Evolutionary conservation across 352 stramenopile genomes (phyloP).

Genomic region (Pythium guiyangense): DNA sequence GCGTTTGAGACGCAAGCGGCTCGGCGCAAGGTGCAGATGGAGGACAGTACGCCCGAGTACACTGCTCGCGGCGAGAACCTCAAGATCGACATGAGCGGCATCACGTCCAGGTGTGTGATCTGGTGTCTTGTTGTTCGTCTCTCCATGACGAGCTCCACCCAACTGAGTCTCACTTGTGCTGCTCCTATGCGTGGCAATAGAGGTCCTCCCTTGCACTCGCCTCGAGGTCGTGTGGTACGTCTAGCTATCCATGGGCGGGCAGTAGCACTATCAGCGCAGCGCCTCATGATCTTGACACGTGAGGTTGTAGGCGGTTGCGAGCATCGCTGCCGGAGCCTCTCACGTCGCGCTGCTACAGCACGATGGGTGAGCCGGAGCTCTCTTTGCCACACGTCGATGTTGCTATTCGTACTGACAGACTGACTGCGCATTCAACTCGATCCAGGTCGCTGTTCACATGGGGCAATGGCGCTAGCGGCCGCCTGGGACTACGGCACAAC

Average conservation of each 20-base stretch:
- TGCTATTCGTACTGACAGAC: too few species aligned
- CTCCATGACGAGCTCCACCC: not conserved
- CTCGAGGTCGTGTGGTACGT: slow-evolving; percentile 44
- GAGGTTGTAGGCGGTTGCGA: slow-evolving; percentile 38
- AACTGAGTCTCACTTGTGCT: not conserved
- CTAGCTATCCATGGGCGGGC: not conserved
- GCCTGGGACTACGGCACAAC: slow-evolving; percentile 70
- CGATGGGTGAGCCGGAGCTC: slow-evolving; percentile 39
- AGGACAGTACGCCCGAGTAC: slow-evolving; percentile 54
- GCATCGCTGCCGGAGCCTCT: slow-evolving; percentile 70
- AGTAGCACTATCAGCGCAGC: not conserved
- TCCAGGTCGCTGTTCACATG: slow-evolving; percentile 87
- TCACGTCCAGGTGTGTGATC: slow-evolving; percentile 57
- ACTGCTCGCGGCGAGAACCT: slow-evolving; percentile 52
- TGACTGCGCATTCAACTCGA: not conserved
- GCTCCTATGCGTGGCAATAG: slow-evolving; percentile 17
- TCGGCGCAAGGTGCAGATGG: slow-evolving; percentile 47
- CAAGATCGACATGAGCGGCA: slow-evolving; percentile 65
- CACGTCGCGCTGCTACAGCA: slow-evolving; percentile 83
- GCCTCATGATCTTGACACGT: not conserved
- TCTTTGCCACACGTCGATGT: not conserved
- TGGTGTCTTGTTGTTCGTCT: too few species aligned
- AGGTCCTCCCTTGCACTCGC: slow-evolving; percentile 53
- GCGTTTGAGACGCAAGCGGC: slow-evolving; percentile 46
- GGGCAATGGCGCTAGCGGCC: slow-evolving; percentile 76